Evolutionary conservation across 768 basidiomycete genomes (phyloP), one percentile per base, ranked within the genome.

Genomic region (Hortiboletus campestris): DNA sequence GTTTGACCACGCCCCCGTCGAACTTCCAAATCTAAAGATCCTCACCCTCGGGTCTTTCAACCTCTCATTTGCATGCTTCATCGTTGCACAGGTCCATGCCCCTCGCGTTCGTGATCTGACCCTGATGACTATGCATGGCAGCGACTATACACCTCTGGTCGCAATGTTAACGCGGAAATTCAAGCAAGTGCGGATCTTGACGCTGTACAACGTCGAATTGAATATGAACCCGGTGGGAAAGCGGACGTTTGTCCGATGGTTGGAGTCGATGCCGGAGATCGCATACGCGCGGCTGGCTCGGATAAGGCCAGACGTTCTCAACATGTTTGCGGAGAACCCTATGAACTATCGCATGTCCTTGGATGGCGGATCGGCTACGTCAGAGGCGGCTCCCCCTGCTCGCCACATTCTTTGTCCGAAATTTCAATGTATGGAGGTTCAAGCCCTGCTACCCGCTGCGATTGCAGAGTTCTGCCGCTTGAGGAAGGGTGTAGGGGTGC

Each of bases 1-100:
- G 46, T 57, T 66, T 46, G 63, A 63, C 32, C 64, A 65, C 22
- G 45, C 59, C 47, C 80, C 84, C 6, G 64, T 89, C 53, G 54
- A 67, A 6, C 78, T 89, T 47, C 76, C 73, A 12, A 61, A 73
- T 31, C 75, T 90, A 13, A 77, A 74, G 55, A 76, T 75, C 41
- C 72, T 90, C 14, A 72, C 81, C 39, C 58, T 88, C n/a, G 84
- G 83, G 19, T 82, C 84, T 62, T 78, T 84, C 68, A 78, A 69
- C 55, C 64, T 77, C 39, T 40, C 63, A 2, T 86, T 82, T 66
- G 80, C 78, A 17, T 63, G 73, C 46, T 81, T 75, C 64, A 60
- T 82, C 51, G 62, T 82, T 25, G 65, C 73, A 25, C 78, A 80
- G 40, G 72, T 91, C 56, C 62, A 69, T n/a, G 83, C 83, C 2